Evolutionary conservation across 2,329 filamentous ascomycete genomes (phyloP), one percentile per base, ranked within the genome.

Genomic region (Beauveria rudraprayagi): DNA sequence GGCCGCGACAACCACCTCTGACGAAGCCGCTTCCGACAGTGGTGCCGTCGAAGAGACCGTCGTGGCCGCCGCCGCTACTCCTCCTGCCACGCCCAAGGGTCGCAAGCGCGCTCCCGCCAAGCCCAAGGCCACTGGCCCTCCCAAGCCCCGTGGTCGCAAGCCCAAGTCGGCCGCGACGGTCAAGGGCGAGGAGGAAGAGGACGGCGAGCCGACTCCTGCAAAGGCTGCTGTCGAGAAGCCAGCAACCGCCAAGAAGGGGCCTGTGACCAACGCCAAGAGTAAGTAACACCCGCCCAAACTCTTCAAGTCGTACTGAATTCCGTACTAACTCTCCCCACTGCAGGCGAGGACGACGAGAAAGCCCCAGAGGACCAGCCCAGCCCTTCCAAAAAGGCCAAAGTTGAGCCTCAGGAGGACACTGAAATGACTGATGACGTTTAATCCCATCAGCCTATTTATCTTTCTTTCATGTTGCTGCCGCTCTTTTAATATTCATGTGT

Each of bases 351-450:
- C 22, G 14, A 26, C 24, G 26, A 34, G 3, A 11, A 59, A n/a
- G 47, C 14, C 24, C 40, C 3, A 5, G 22, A 44, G 24, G 41
- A 53, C 14, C 34, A 52, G 59, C 40, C 30, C 46, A 61, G 41
- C 43, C 66, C 71, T 6, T 55, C 59, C 54, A 73, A 74, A 63
- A 72, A 70, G 63, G 51, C 62, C 44, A 76, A 75, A 69, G 63
- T 66, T 28, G 65, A 70, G 54, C 67, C 68, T 24, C n/a, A 53
- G 26, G 46, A 58, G 7, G 56, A 58, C 37, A 58, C 46, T 28
- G 46, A 50, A 17, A 58, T 58, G 46, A 24, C 22, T 16, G 56
- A 51, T 19, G 43, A 48, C 4, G 30, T 19, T 16, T 56, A 19
- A 26, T 22, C 7, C 28, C 28, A 11, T 17, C 11, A 41, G 51